Evolutionary conservation across 2,329 filamentous ascomycete species (phyloP), one percentile per base, ranked within the genome.

Genomic region (Fusarium sulawesiense): DNA sequence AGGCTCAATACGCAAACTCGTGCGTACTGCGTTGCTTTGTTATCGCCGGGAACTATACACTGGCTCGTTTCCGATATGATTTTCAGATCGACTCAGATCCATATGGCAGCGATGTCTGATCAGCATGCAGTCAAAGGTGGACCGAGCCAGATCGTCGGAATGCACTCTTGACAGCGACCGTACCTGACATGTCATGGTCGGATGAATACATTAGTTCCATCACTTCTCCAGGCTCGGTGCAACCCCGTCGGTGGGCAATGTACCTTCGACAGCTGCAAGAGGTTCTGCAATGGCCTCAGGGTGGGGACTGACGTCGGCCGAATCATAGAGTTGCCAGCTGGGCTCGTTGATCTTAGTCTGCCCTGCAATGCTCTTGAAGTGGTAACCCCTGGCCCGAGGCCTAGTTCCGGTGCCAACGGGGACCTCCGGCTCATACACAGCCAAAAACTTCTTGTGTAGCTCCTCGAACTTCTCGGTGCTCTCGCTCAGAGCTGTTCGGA

Each of bases 331-430:
- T 45, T 87, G 87, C 84, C 91, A 97, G 2, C 87, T 85, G 14
- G 89, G 85, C 40, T 87, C 85, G 77, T 94, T 94, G 72, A 90
- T 91, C 78, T 86, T 91, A 29, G 87, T 85, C 50, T 89, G 87
- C 10, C 87, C 86, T 0, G 88, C 90, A 49, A 89, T 87, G 53
- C 89, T 88, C 79, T 92, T 93, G 78, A 91, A 92, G 76, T 97
- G 92, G 75, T 97, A 97, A 3, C 94, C 94, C 74, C 94, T 86
- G 37, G 92, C 85, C 78, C 93, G 87, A 12, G 96, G 96, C 12
- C 94, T 89, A 74, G 91, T 84, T 0, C 94, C 95, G 0, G 89
- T 93, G 40, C 91, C 91, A 45, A 86, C 83, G 0, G 95, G 95
- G 30, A 98, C 77, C 14, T 90, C 85, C 0, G 87, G 77, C 71